Conservation (phyloP, 495 filamentous ascomycete genomes). For the Penicillium psychrofluorescens region DNA sequence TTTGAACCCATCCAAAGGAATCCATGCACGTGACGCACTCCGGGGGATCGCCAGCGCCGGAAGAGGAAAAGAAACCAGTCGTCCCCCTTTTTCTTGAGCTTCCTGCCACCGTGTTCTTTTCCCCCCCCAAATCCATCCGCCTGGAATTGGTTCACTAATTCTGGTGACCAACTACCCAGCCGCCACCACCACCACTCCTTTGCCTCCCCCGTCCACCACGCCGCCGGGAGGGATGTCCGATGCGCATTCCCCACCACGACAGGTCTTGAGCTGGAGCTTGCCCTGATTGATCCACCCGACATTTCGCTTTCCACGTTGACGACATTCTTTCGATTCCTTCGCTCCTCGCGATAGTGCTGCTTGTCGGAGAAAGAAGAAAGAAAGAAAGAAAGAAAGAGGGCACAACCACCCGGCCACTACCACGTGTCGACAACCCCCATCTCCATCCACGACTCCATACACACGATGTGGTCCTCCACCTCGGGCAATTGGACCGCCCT, state of each 20-base stretch:
- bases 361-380: too few species aligned
- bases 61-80: constrained; percentile 1
- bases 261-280: constrained; percentile 7
- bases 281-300: constrained; percentile 2
- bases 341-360: too few species aligned
- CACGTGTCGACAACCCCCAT: too few species aligned
- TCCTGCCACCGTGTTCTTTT: constrained; percentile 21
- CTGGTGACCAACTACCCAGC: too few species aligned
- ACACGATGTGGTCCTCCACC: not conserved
- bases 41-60: constrained; percentile 8
- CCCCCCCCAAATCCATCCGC: not conserved
- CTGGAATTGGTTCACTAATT: not conserved
- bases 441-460: too few species aligned
- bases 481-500: constrained; percentile 21
- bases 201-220: not conserved
- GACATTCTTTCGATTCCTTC: too few species aligned
- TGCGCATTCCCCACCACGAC: constrained; percentile 13
- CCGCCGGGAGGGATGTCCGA: constrained; percentile 9
- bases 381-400: too few species aligned
- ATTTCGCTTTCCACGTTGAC: too few species aligned
- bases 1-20: too few species aligned
- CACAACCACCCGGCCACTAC: too few species aligned
- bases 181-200: not conserved
- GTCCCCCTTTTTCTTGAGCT: constrained; percentile 14
- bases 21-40: constrained; percentile 17